Conservation (phyloP, 331 rosid species). For the Quercus tomentella region DNA sequence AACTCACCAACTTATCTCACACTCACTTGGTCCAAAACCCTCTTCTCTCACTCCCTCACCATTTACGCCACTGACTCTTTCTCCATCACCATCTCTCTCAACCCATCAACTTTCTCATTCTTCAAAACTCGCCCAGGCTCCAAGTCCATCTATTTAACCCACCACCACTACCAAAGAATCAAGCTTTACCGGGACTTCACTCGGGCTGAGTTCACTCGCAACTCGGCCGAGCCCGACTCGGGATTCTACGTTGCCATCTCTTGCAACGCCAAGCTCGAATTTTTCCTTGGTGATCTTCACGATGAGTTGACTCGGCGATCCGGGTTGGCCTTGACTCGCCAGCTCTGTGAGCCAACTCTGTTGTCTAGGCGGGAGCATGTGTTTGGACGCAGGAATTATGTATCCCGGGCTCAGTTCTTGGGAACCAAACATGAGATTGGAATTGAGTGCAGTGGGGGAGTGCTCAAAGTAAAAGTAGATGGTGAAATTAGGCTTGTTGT, state of each 20-base stretch:
- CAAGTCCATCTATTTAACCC: conserved; percentile 45
- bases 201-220: conserved; percentile 35
- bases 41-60: conserved; percentile 54
- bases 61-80: conserved; percentile 42
- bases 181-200: conserved; percentile 78
- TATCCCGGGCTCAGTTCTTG: conserved; percentile 53
- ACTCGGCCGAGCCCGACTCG: conserved; percentile 69
- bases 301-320: conserved; percentile 32
- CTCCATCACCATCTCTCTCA: conserved; percentile 58
- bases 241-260: conserved; percentile 62
- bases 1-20: conserved; percentile 55
- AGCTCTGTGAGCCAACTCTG: conserved; percentile 21
- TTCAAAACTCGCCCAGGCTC: conserved; percentile 44
- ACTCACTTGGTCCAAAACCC: conserved; percentile 67
- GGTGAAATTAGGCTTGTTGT: conserved; percentile 44
- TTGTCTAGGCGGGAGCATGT: conserved; percentile 72
- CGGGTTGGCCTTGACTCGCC: conserved; percentile 3
- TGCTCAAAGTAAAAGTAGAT: conserved; percentile 55
- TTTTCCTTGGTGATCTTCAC: conserved; percentile 67
- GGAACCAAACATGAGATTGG: conserved; percentile 66
- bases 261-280: conserved; percentile 35
- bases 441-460: conserved; percentile 58
- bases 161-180: conserved; percentile 30
- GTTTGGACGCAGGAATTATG: conserved; percentile 55
- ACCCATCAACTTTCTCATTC: conserved; percentile 56